Base-by-base conservation (phyloP, 2,329 filamentous ascomycete genomes). In the Decorospora gaudefroyi region DNA sequence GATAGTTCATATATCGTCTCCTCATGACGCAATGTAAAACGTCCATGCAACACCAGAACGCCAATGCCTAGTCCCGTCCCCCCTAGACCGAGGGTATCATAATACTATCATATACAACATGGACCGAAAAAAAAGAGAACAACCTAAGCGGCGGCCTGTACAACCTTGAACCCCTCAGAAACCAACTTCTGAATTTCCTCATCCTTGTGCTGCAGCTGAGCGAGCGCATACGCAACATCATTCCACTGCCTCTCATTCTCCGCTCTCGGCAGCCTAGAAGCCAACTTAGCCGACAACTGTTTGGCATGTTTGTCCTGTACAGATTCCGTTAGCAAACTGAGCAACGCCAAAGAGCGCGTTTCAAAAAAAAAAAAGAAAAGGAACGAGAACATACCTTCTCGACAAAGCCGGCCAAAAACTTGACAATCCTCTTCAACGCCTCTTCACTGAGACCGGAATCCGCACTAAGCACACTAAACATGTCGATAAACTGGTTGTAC, bases 401-500 rank as follows among this genome's bases (percentile, higher is more conserved):
- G 53, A 99, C 90, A 69, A 99, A 99, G 1, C 90, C 90, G 51
- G 95, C 84, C 66, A 99, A 73, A 73, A 99, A 99, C 65, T 90
- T 90, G 53, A 99, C 80, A 47, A 99, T 92, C 49, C 88, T 81
- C 68, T 82, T 85, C 72, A 99, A 86, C 16, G 87, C 83, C 59
- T 96, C 90, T 68, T 96, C 92, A 7, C 90, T 85, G 55, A 99
- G 77, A 19, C 78, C 82, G 39, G 82, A 81, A 59, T 95, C 92
- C 0, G 90, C 87, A 45, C 88, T 93, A 32, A 99, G 77, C 54
- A 97, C 75, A 65, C 88, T 92, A 72, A 99, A 99, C 89, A 99
- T 97, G 68, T 99, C 93, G 18, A 99, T 90, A 72, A 99, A 99
- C 74, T 99, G 92, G 69, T 99, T 99, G 72, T 99, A 99, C 2